These are phyloP conservation scores for Sonneratia caseolaris DNA, from an alignment of 345 rosid genomes.

Conservation along the genomic window DNA sequence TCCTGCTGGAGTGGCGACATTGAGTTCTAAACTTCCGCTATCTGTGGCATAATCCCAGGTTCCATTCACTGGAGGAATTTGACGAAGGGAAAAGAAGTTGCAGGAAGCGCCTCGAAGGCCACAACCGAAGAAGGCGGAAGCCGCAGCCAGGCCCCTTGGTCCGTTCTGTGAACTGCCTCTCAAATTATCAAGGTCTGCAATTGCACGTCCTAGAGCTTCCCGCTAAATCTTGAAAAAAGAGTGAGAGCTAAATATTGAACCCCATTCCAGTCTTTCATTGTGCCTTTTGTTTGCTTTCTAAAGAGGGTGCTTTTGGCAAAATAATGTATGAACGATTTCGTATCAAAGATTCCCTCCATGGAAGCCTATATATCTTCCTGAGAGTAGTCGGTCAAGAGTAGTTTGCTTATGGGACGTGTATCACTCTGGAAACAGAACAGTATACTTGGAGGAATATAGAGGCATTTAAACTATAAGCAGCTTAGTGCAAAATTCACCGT, in stretches of 20 bases:
- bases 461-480: neutral
- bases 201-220: neutral
- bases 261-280: neutral
- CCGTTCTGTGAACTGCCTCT: slow-evolving; percentile 18
- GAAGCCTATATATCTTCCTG: neutral
- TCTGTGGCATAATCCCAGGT: slow-evolving; percentile 17
- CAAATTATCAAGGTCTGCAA: slow-evolving; percentile 34
- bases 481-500: neutral
- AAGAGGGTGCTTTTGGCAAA: no score
- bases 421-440: neutral
- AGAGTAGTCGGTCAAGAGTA: neutral
- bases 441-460: neutral
- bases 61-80: slow-evolving; percentile 46
- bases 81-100: slow-evolving; percentile 56
- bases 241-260: neutral
- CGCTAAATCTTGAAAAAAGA: neutral
- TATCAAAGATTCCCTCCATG: neutral
- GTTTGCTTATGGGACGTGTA: neutral
- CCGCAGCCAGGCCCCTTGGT: slow-evolving; percentile 35
- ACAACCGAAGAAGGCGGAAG: slow-evolving; percentile 41
- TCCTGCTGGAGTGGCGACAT: neutral
- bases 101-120: slow-evolving; percentile 53
- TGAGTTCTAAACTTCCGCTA: neutral
- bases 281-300: neutral
- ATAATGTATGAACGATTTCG: neutral